Percentiles rank a stretch among this genome's conserved stretches.
phyloP scores from a whole-genome alignment of 345 rosid genomes.

The Cardamine resedifolia region DNA sequence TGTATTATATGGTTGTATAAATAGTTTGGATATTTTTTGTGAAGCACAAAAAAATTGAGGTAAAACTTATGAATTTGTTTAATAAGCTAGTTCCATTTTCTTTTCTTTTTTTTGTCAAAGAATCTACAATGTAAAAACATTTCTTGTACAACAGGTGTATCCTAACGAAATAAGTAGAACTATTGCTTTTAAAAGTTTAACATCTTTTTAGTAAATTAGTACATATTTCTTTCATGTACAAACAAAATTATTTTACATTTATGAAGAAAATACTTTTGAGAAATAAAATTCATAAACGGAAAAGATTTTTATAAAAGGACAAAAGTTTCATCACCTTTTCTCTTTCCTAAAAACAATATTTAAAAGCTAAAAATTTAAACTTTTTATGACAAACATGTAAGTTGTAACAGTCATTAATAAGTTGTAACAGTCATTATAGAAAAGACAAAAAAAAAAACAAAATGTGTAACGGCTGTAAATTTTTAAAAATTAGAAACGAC shows the following conservation, averaged over 20 bases:
- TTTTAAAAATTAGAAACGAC: not conserved
- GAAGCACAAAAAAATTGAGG: not conserved
- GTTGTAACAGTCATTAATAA: too few species aligned
- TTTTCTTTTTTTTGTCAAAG: not conserved
- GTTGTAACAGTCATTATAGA: too few species aligned
- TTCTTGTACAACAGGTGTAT: not conserved
- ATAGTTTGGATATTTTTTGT: not conserved
- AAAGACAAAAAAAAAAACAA: too few species aligned
- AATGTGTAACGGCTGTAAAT: conserved; percentile 6
- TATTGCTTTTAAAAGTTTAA: not conserved
- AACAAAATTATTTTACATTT: not conserved
- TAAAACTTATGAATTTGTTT: too few species aligned
- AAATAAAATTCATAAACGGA: too few species aligned
- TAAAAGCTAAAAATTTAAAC: not conserved
- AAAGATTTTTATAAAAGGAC: too few species aligned
- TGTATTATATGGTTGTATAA: too few species aligned
- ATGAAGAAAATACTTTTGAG: not conserved
- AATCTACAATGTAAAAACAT: not conserved
- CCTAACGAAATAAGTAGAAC: not conserved
- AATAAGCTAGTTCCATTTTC: not conserved
- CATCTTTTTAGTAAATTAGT: not conserved
- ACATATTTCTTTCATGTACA: not conserved
- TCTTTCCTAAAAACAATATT: not conserved
- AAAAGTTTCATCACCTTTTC: not conserved
- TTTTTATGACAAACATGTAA: not conserved